These are phyloP conservation scores for Russula foetens DNA, from an alignment of 768 basidiomycete genomes.

Conservation along the genomic window DNA sequence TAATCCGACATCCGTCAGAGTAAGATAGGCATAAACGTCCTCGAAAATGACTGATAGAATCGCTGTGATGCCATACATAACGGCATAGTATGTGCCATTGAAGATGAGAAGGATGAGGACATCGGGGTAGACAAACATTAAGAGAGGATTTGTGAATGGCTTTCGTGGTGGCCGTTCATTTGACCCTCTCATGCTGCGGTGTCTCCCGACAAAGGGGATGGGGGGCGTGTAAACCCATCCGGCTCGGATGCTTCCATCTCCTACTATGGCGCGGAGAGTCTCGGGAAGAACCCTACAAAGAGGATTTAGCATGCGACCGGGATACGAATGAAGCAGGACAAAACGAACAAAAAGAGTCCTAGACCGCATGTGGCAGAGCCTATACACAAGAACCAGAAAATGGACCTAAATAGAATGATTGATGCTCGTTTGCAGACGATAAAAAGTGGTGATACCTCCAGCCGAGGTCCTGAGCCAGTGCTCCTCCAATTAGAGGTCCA, in stretches of 20 bases:
- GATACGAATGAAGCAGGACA: not conserved
- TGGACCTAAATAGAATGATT: conserved; percentile 25
- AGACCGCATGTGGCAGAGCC: conserved; percentile 28
- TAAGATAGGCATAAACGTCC: conserved; percentile 48
- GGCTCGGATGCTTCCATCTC: conserved; percentile 34
- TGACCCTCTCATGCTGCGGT: not conserved
- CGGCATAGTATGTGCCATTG: conserved; percentile 45
- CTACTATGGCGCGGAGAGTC: conserved; percentile 38
- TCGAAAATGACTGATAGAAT: conserved; percentile 56
- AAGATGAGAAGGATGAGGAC: conserved; percentile 45
- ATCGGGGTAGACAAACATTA: conserved; percentile 46
- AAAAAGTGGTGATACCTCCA: conserved; percentile 25
- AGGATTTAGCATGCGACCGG: not conserved
- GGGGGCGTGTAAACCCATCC: conserved; percentile 27
- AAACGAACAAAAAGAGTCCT: conserved; percentile 30
- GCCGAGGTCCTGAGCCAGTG: conserved; percentile 23
- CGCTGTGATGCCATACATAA: conserved; percentile 54
- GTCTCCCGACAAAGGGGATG: conserved; percentile 27
- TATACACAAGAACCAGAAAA: conserved; percentile 39
- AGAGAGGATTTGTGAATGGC: conserved; percentile 46
- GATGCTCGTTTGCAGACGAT: not conserved
- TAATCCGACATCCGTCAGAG: conserved; percentile 59
- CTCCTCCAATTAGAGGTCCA: conserved; percentile 45
- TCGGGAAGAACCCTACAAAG: conserved; percentile 36
- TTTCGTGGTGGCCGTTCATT: conserved; percentile 24